Conservation (phyloP, 768 basidiomycete genomes). For the Boletus sp. region DNA sequence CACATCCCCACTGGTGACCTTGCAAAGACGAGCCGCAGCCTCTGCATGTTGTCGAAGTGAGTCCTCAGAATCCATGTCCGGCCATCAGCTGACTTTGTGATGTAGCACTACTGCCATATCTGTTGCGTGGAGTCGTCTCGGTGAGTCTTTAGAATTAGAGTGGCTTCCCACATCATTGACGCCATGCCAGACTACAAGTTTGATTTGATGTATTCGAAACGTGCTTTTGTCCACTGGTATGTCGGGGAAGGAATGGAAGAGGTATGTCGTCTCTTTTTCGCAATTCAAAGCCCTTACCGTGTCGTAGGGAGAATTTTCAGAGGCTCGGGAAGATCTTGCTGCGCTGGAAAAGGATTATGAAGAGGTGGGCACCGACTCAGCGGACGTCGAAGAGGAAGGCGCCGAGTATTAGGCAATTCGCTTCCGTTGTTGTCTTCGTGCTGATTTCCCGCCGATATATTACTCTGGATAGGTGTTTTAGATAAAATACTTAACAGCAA, state of each 20-base stretch:
- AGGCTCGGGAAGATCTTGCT: slow-evolving; percentile 96
- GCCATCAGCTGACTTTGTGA: slow-evolving; percentile 1
- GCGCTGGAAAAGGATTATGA: slow-evolving; percentile 96
- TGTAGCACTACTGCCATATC: slow-evolving; percentile 88
- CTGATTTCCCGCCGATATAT: background rate
- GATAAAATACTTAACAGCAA: slow-evolving; percentile 11
- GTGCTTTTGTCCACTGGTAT: slow-evolving; percentile 91
- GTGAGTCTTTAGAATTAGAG: slow-evolving; percentile 33
- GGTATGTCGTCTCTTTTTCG: slow-evolving; percentile 32
- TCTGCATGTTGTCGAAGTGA: slow-evolving; percentile 96
- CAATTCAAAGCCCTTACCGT: slow-evolving; percentile 6
- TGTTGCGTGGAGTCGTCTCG: slow-evolving; percentile 87
- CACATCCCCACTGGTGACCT: slow-evolving; percentile 92
- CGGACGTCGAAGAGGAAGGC: slow-evolving; percentile 65
- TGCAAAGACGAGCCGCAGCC: slow-evolving; percentile 88
- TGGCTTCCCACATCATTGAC: slow-evolving; percentile 6
- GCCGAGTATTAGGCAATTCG: slow-evolving; percentile 44
- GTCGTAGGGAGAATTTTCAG: slow-evolving; percentile 89
- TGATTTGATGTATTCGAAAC: slow-evolving; percentile 96
- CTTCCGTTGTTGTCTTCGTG: background rate
- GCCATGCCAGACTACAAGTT: slow-evolving; percentile 82
- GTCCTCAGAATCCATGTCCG: slow-evolving; percentile 16
- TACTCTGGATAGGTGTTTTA: slow-evolving; percentile 3
- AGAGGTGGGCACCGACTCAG: slow-evolving; percentile 81
- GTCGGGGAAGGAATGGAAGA: slow-evolving; percentile 99